Base-by-base conservation (phyloP, 2,329 filamentous ascomycete genomes). In the Xylaria sp. region DNA sequence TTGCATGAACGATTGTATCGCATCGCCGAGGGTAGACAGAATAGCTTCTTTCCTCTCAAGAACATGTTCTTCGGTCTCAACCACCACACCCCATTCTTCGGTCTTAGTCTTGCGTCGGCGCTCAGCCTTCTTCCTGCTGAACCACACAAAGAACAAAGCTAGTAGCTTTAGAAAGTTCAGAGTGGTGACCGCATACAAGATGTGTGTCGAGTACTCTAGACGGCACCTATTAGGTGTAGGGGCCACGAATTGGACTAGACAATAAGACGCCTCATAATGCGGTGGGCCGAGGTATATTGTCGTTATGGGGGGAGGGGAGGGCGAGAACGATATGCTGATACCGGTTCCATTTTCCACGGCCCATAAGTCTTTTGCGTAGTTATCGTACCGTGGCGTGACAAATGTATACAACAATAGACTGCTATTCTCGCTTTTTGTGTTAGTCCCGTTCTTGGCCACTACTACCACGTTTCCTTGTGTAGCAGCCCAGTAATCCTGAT, bases 301-400 rank as follows among this genome's bases (percentile, higher is more conserved):
- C 1, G 66, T 72, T 0, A 76, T 63, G 2, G 66, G 71, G 2
- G 64, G 47, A 1, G 57, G 21, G 4, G 55, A 39, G 1, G 24
- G 36, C 1, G 63, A 61, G 30, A 65, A 61, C 6, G 67, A 55
- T 14, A 68, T 34, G 32, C 32, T 34, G 6, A 5, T 57, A 59
- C 61, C 64, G 0, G 72, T 75, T 17, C 76, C 74, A 19, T 77
- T 76, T 4, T 50, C 57, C 9, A 73, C 21, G 4, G 75, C 74
- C 76, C 75, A 78, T 58, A 75, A 64, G 56, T 76, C 75, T 67
- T 78, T 76, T 5, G 67, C 68, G 65, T 73, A 77, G 57, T 73
- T 69, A 30, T 74, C 71, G 30, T 55, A 71, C 5, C 72, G 42
- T 19, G 72, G 72, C 1, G 47, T 39, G 21, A 73, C 59, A 24